These are phyloP conservation scores for Otatea glauca DNA, from an alignment of 176 grass and related monocot genomes.

Conservation along the genomic window DNA sequence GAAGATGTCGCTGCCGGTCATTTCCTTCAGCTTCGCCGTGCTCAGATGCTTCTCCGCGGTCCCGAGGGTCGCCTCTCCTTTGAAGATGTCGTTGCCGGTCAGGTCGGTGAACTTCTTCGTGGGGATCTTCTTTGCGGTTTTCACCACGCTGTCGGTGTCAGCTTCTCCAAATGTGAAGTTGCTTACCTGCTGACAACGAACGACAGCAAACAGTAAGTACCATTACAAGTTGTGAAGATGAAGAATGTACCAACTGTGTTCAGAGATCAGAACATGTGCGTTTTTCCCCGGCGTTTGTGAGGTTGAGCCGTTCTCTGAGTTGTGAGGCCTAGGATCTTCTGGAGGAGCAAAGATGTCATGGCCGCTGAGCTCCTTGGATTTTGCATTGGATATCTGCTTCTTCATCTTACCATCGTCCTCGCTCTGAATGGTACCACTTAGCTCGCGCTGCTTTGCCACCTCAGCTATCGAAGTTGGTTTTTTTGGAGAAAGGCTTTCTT, in stretches of 20 bases:
- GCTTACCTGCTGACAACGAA: conserved; percentile 43
- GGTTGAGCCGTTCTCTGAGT: conserved; percentile 48
- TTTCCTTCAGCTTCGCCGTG: conserved; percentile 87
- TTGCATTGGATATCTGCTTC: conserved; percentile 69
- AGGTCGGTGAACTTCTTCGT: conserved; percentile 76
- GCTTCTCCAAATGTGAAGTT: conserved; percentile 70
- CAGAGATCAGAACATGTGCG: conserved; percentile 49
- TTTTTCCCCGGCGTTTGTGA: conserved; percentile 56
- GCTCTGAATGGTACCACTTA: conserved; percentile 67
- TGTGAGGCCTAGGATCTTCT: conserved; percentile 55
- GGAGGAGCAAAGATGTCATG: conserved; percentile 87
- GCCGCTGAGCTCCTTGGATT: conserved; percentile 84
- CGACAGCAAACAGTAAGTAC: neutral
- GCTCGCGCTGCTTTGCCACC: conserved; percentile 90
- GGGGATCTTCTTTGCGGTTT: conserved; percentile 84
- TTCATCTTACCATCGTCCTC: conserved; percentile 78
- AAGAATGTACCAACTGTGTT: neutral
- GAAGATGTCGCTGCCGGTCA: conserved; percentile 90
- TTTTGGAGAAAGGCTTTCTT: conserved; percentile 75
- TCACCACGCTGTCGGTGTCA: conserved; percentile 63
- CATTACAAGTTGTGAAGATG: neutral
- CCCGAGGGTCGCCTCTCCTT: conserved; percentile 45
- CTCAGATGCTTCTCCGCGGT: conserved; percentile 74
- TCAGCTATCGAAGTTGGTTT: conserved; percentile 78
- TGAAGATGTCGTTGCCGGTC: conserved; percentile 88